Conservation (phyloP, 495 filamentous ascomycete genomes). For the Penicillium antarcticum region DNA sequence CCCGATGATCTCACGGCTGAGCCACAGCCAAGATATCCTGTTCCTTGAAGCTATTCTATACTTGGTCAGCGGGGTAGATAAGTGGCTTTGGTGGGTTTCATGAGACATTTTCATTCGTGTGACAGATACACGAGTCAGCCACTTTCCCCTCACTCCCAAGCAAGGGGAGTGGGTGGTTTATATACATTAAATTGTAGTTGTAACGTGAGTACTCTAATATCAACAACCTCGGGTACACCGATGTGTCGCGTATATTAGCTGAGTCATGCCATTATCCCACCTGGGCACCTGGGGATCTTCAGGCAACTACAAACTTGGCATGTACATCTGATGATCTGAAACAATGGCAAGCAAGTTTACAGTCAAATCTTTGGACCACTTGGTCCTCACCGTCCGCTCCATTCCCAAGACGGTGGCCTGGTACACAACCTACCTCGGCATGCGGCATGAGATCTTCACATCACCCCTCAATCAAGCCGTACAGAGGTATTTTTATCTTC, state of each 20-base stretch:
- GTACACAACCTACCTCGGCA: constrained; percentile 48
- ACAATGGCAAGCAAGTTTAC: constrained; percentile 22
- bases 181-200: too few species aligned
- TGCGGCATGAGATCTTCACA: constrained; percentile 45
- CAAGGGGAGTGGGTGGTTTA: too few species aligned
- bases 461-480: constrained; percentile 27
- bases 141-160: too few species aligned
- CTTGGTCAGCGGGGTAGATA: neutral
- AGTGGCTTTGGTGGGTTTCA: too few species aligned
- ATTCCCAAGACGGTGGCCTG: constrained; percentile 44
- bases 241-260: neutral
- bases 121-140: too few species aligned
- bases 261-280: neutral
- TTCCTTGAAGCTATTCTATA: constrained; percentile 1
- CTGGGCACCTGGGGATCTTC: neutral
- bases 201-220: too few species aligned
- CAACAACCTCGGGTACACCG: neutral
- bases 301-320: neutral
- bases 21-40: constrained; percentile 1
- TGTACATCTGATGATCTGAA: neutral
- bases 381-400: constrained; percentile 49
- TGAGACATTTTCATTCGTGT: too few species aligned
- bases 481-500: constrained; percentile 18
- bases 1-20: constrained; percentile 3
- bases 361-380: constrained; percentile 48